Evolutionary conservation across 2,329 filamentous ascomycete genomes (phyloP).

Genomic region (Diplodia corticola): DNA sequence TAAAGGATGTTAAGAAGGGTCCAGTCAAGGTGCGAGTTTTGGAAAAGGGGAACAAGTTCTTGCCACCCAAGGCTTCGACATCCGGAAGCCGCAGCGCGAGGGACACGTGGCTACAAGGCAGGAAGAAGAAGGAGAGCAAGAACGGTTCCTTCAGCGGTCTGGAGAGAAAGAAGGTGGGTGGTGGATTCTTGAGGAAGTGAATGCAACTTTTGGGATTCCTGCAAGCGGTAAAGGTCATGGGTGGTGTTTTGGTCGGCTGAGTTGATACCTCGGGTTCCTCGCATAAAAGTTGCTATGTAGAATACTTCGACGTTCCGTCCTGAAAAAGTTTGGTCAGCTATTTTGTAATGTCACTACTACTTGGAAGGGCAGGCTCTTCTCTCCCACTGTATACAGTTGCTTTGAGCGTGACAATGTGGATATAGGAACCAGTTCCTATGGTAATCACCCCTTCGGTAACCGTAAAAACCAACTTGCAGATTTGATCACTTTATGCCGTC

Average conservation of each 20-base stretch:
- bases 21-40: conserved; percentile 53
- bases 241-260: not conserved
- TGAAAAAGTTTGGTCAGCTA: no score
- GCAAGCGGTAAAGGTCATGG: not conserved
- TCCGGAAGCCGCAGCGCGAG: conserved; percentile 38
- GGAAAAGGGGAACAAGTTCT: conserved; percentile 42
- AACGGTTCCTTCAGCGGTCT: conserved; percentile 24
- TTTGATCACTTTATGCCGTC: no score
- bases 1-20: conserved; percentile 53
- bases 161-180: conserved; percentile 34
- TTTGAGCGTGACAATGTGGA: no score
- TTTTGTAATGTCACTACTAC: no score
- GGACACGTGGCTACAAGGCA: conserved; percentile 47
- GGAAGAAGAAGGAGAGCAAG: conserved; percentile 34
- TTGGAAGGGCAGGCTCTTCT: no score
- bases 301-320: not conserved
- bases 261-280: not conserved
- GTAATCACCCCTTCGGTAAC: no score
- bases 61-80: conserved; percentile 47
- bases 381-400: no score
- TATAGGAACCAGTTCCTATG: no score
- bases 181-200: conserved; percentile 32
- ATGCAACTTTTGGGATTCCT: not conserved
- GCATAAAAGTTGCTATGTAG: not conserved
- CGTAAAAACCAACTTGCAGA: no score